Base-by-base conservation (phyloP, 2,329 filamentous ascomycete genomes). In the Ophiocordyceps australis region DNA sequence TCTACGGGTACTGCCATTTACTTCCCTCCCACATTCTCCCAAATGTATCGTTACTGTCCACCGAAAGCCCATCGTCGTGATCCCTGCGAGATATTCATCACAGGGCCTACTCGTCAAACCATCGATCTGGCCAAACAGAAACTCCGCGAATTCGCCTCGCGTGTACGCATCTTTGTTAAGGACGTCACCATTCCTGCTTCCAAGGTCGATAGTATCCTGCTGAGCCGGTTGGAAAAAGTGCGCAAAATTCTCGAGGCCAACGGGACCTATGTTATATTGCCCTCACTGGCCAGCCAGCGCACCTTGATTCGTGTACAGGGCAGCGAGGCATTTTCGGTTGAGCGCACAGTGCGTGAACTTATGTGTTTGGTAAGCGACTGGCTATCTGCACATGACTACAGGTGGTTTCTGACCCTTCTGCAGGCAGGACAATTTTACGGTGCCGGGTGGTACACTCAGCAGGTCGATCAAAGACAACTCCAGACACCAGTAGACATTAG, bases 201-300 rank as follows among this genome's bases (percentile, higher is more conserved):
- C 47, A 98, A 98, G 57, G 82, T 95, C 34, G 89, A 98, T 50
- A 91, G 77, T 46, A 86, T 98, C 38, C 52, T 98, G 30, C 70
- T 95, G 19, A 79, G 79, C 39, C 77, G 89, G 15, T 62, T 95
- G 40, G 86, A 95, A 52, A 95, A 95, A 52, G 82, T 98, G 30
- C 81, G 85, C 43, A 94, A 93, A 60, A 93, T 98, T 36, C 86
- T 94, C 52, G 89, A 98, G 47, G 77, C 77, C 29, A 95, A 95
- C 43, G 89, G 86, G 20, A 91, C 86, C 6, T 93, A 91, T 49
- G 82, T 98, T 38, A 67, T 93, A 46, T 81, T 98, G 36, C 89
- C 89, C 7, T 73, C 77, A 13, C 62, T 98, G 21, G 89, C 82
- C 14, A 82, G 80, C 36, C 77, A 86, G 47, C 77, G 78, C 30